Conservation (phyloP, 805 yeast genomes). For the Myxozyma lipomycoides region DNA sequence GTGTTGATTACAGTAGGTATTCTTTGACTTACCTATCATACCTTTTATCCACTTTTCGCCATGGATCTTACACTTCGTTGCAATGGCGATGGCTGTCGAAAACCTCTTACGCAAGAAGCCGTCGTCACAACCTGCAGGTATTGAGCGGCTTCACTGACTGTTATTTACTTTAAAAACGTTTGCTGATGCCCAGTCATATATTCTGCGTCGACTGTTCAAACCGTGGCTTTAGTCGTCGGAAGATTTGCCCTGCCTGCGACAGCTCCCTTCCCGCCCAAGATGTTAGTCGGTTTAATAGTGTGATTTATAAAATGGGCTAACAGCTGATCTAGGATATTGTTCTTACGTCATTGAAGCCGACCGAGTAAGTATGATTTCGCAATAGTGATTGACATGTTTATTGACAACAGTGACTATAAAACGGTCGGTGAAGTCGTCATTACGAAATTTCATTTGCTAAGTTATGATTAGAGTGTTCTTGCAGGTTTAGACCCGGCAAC, state of each 20-base stretch:
- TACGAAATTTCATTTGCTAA: neutral
- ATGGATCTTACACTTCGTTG: constrained; percentile 17
- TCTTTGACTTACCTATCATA: no score
- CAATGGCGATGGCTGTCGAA: constrained; percentile 13
- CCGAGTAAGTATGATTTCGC: constrained; percentile 12
- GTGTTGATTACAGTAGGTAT: no score
- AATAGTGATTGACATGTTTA: no score
- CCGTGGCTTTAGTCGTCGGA: neutral
- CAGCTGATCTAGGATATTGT: constrained; percentile 9
- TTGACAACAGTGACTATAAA: no score
- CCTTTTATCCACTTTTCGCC: no score
- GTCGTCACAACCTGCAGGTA: constrained; percentile 25
- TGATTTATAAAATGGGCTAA: neutral
- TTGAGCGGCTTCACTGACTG: neutral
- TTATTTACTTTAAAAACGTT: neutral
- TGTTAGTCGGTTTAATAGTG: neutral
- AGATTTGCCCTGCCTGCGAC: constrained; percentile 17
- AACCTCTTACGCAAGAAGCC: constrained; percentile 9
- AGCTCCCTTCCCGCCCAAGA: constrained; percentile 12
- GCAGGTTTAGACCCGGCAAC: constrained; percentile 19
- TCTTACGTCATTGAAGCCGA: constrained; percentile 10
- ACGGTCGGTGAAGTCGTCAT: no score
- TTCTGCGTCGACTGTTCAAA: constrained; percentile 16
- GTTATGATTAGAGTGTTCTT: constrained; percentile 10
- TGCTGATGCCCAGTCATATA: constrained; percentile 5